Evolutionary conservation across 176 grass and related monocot genomes (phyloP), one percentile per base, ranked within the genome.

Genomic region (Aechmea fasciata): DNA sequence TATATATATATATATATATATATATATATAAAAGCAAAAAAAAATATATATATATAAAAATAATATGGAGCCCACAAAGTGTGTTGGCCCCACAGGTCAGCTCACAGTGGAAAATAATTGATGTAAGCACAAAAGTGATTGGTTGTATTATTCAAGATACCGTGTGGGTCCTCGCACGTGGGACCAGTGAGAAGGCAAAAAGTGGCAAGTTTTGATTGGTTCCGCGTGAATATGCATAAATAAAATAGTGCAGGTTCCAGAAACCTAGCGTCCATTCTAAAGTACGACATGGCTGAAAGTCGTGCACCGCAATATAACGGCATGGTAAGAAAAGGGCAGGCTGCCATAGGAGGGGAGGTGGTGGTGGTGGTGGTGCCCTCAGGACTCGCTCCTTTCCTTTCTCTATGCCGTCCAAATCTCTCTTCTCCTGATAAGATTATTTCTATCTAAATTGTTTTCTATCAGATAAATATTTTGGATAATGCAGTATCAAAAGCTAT

Each of bases 241-340:
- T 7, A 18, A 18, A 9, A 20, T 19, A 59, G 47, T 17, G 65
- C 41, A 47, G 65, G 65, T 10, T 67, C 65, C 65, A 10, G 29
- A 51, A 50, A 64, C n/a, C 65, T 68, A 83, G 64, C 84, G 64
- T 83, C 48, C 33, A 29, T 79, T 75, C n/a, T 51, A 79, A 79
- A 73, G 79, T 67, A 76, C 59, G 13, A 41, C 33, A 7, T 41
- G 5, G 33, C 33, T 26, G 0, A 68, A 77, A 80, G 80, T 72
- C 76, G 80, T 83, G 72, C 80, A 83, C 49, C 66, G n/a, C 76
- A 87, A 83, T 80, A 79, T 87, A 76, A 63, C 71, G 85, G 85
- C 77, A 14, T 41, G 33, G 33, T 7, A 6, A 41, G 72, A 68
- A 75, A 81, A 78, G 51, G 66, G 63, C 51, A 50, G 19, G 49